A percentile compares a stretch with the other conserved stretches of the same genome.
These are phyloP conservation scores for Mycena capillaripes DNA, from an alignment of 768 basidiomycete genomes.

Conservation along the genomic window DNA sequence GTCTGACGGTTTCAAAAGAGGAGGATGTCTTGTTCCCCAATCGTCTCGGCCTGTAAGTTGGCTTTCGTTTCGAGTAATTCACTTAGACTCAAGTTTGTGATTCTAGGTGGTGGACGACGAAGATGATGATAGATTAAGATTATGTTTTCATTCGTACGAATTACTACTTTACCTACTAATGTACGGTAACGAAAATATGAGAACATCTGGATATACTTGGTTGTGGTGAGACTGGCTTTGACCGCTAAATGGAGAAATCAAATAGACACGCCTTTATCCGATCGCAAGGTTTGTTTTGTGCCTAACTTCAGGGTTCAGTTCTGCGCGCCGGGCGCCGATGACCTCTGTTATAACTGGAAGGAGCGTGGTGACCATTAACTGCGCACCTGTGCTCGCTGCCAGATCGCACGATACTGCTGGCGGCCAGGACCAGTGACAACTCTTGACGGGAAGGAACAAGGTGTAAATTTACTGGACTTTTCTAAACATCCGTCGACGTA, in stretches of 20 bases:
- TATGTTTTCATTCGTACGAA: too few relatives aligned
- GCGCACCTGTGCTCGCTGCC: slow-evolving; percentile 19
- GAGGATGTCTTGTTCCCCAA: too few relatives aligned
- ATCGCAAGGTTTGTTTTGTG: too few relatives aligned
- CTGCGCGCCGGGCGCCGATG: slow-evolving; percentile 1
- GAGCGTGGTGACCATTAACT: not conserved
- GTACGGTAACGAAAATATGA: not conserved
- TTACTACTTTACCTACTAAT: not conserved
- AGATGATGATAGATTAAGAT: not conserved
- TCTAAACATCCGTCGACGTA: too few relatives aligned
- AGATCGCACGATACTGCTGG: slow-evolving; percentile 17
- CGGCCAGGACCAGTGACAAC: too few relatives aligned
- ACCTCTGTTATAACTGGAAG: not conserved
- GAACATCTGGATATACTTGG: not conserved
- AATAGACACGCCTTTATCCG: too few relatives aligned
- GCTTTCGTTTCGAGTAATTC: too few relatives aligned
- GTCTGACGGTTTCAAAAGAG: too few relatives aligned
- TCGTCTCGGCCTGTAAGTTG: not conserved
- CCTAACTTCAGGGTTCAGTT: not conserved
- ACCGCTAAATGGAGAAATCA: not conserved
- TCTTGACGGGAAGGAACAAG: too few relatives aligned
- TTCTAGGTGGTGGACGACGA: too few relatives aligned
- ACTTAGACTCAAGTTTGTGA: too few relatives aligned
- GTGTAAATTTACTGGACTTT: too few relatives aligned
- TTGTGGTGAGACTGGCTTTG: not conserved